Percentiles rank a stretch among this genome's conserved stretches.
Conservation (phyloP, 768 basidiomycete genomes). For the Hemileccinum impolitum region DNA sequence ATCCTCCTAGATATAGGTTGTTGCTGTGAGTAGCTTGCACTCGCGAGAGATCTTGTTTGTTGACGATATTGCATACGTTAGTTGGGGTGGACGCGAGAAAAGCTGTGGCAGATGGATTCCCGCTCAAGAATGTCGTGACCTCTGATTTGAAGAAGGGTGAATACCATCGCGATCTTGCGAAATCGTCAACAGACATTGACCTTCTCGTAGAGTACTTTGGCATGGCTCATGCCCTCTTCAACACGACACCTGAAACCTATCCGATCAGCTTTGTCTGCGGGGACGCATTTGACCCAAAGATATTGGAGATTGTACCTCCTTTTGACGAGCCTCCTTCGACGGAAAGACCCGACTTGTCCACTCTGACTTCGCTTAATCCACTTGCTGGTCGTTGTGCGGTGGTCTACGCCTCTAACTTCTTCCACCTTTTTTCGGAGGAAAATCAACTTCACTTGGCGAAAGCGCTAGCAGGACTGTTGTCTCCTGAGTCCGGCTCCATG, state of each 20-base stretch:
- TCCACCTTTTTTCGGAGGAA: slow-evolving; percentile 35
- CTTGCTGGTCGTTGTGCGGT: slow-evolving; percentile 47
- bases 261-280: slow-evolving; percentile 52
- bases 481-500: slow-evolving; percentile 28
- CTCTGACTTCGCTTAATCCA: slow-evolving; percentile 43
- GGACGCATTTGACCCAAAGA: slow-evolving; percentile 46
- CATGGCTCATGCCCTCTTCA: slow-evolving; percentile 60
- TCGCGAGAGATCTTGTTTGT: background rate
- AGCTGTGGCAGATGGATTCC: slow-evolving; percentile 42
- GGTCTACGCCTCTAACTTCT: slow-evolving; percentile 49
- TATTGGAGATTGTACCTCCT: slow-evolving; percentile 36
- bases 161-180: background rate
- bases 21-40: slow-evolving; percentile 33
- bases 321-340: slow-evolving; percentile 24
- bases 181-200: background rate
- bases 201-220: slow-evolving; percentile 50
- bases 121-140: slow-evolving; percentile 35
- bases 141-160: slow-evolving; percentile 40
- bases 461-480: slow-evolving; percentile 28
- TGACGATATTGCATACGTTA: background rate
- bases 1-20: slow-evolving; percentile 46
- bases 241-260: slow-evolving; percentile 48
- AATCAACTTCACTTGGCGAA: slow-evolving; percentile 29
- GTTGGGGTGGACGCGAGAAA: slow-evolving; percentile 38
- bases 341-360: slow-evolving; percentile 26